Evolutionary conservation across 345 rosid species (phyloP).

Genomic region (Dovyalis caffra): DNA sequence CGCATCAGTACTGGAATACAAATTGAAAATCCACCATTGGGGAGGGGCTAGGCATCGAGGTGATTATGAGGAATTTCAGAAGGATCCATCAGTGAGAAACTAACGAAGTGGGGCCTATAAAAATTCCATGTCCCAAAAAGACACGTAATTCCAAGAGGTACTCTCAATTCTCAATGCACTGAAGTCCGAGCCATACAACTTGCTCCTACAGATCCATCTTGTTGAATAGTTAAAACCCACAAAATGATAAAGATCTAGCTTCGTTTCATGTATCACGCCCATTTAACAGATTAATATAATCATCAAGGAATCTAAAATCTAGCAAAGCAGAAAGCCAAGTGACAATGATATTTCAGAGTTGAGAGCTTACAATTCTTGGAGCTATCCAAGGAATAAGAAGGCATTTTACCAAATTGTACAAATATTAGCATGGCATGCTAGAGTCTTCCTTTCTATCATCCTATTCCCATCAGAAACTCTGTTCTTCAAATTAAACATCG

Average conservation of each 20-base stretch:
- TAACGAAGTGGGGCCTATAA: neutral
- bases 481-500: neutral
- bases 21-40: constrained; percentile 7
- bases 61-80: neutral
- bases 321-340: neutral
- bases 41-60: neutral
- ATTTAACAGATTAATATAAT: neutral
- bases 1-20: neutral
- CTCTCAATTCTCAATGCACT: neutral
- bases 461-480: neutral
- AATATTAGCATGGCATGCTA: neutral
- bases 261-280: too few relatives aligned
- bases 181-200: neutral
- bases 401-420: neutral
- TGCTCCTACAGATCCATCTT: neutral
- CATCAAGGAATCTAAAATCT: neutral
- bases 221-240: too few relatives aligned
- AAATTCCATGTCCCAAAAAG: neutral
- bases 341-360: neutral
- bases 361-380: neutral
- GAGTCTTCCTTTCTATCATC: neutral
- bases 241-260: neutral
- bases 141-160: neutral
- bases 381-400: neutral
- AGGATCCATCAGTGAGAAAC: neutral